Evolutionary conservation across 2,329 filamentous ascomycete species (phyloP).

Genomic region (Trichoderma sp.): DNA sequence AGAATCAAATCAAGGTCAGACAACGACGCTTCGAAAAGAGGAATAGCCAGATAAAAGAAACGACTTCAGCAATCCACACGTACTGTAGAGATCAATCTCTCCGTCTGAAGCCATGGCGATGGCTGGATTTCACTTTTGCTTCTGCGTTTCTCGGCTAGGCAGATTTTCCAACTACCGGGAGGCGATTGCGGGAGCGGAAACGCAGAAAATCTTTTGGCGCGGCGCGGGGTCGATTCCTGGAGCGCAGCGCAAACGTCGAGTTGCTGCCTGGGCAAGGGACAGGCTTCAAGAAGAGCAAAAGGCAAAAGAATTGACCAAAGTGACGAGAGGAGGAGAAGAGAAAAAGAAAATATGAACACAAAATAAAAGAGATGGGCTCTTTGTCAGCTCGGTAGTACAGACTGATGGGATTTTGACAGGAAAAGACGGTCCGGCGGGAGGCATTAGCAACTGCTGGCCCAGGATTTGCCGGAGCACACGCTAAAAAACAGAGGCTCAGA

Average conservation of each 20-base stretch:
- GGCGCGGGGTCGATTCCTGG: slow-evolving; percentile 21
- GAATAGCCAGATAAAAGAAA: not conserved
- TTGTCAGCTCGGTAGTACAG: not conserved
- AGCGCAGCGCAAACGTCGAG: not conserved
- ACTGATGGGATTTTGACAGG: not conserved
- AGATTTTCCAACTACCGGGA: not conserved
- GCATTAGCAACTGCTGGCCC: not conserved
- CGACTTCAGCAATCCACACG: slow-evolving; percentile 25
- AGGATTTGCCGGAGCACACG: not conserved
- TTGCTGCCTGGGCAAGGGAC: slow-evolving; percentile 12
- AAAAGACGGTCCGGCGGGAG: slow-evolving; percentile 1
- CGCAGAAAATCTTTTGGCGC: slow-evolving; percentile 25
- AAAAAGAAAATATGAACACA: too few species aligned
- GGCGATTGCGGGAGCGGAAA: slow-evolving; percentile 9
- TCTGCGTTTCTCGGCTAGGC: not conserved
- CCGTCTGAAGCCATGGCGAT: slow-evolving; percentile 38
- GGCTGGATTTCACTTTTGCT: slow-evolving; percentile 3
- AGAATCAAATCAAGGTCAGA: slow-evolving; percentile 23
- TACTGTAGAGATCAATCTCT: slow-evolving; percentile 65
- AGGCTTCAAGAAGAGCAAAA: not conserved
- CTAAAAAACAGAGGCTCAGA: not conserved
- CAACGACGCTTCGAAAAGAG: not conserved
- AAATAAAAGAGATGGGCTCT: not conserved
- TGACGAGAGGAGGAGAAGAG: not conserved
- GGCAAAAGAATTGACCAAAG: not conserved